Conservation (phyloP, 148 eudicot species). For the Beta vulgaris region DNA sequence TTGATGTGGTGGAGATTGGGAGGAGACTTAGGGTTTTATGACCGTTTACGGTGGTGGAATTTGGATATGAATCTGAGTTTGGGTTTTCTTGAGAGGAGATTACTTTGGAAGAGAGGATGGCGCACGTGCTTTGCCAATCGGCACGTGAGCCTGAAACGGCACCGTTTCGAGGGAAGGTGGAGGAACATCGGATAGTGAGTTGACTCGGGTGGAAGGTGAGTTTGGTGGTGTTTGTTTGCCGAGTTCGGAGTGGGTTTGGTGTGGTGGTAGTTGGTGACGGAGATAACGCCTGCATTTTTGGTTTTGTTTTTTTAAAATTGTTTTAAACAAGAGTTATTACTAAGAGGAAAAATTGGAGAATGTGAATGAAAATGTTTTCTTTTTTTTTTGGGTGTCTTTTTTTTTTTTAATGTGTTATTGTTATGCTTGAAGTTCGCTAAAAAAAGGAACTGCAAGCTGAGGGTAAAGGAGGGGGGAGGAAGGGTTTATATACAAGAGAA, state of each 20-base stretch:
- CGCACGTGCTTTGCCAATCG: conserved; percentile 86
- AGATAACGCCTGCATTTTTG: conserved; percentile 52
- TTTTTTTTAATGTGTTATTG: neutral
- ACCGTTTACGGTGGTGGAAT: conserved; percentile 49
- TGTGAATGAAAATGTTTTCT: neutral
- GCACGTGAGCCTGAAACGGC: conserved; percentile 41
- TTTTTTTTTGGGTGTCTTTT: neutral
- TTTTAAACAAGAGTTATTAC: neutral
- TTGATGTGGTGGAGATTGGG: conserved; percentile 32
- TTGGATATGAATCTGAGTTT: conserved; percentile 15
- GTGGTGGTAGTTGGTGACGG: conserved; percentile 43
- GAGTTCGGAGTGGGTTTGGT: conserved; percentile 26
- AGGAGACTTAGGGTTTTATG: conserved; percentile 58
- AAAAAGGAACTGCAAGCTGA: conserved; percentile 56
- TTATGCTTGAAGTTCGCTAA: conserved; percentile 47
- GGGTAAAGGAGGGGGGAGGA: conserved; percentile 12
- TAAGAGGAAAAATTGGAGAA: neutral
- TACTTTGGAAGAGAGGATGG: conserved; percentile 69
- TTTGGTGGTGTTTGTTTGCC: neutral
- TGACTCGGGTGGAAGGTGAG: too few relatives aligned
- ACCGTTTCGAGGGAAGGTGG: conserved; percentile 26
- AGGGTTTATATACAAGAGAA: conserved; percentile 36
- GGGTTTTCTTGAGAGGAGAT: conserved; percentile 42
- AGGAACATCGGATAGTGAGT: conserved; percentile 37
- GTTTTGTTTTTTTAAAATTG: neutral